These are phyloP conservation scores for Verticillium isaacii DNA, from an alignment of 2,329 filamentous ascomycete species.

Conservation along the genomic window DNA sequence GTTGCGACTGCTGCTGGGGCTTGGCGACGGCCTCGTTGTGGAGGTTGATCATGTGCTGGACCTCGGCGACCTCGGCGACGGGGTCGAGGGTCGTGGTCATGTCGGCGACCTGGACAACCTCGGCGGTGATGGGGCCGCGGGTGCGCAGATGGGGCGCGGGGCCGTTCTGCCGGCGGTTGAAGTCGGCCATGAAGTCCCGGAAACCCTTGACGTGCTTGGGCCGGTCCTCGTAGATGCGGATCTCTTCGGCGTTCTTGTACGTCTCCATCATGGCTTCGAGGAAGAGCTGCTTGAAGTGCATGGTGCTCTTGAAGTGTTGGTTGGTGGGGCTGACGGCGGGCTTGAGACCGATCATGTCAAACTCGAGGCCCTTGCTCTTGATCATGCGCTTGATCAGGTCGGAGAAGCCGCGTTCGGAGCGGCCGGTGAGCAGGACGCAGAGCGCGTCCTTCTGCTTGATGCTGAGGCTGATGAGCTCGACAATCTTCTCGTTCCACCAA, in stretches of 20 bases:
- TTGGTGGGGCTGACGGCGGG: conserved; percentile 76
- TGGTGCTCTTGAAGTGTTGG: conserved; percentile 75
- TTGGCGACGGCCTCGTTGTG: conserved; percentile 64
- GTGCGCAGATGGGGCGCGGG: conserved; percentile 31
- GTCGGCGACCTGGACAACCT: conserved; percentile 85
- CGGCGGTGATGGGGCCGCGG: conserved; percentile 63
- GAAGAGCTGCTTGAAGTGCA: conserved; percentile 88
- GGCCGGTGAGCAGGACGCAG: conserved; percentile 81
- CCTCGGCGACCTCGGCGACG: conserved; percentile 71
- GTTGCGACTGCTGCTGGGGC: conserved; percentile 18
- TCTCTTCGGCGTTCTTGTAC: conserved; percentile 76
- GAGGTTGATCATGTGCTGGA: conserved; percentile 83
- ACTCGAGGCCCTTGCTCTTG: conserved; percentile 70
- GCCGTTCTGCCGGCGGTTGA: conserved; percentile 58
- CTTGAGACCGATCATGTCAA: conserved; percentile 86
- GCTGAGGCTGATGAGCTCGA: conserved; percentile 73
- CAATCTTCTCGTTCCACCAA: conserved; percentile 95
- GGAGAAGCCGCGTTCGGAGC: conserved; percentile 71
- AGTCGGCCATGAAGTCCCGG: conserved; percentile 73
- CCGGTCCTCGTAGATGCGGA: conserved; percentile 69
- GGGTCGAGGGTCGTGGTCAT: conserved; percentile 70
- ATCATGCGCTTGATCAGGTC: conserved; percentile 79
- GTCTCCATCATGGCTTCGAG: conserved; percentile 79
- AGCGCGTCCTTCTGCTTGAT: conserved; percentile 81
- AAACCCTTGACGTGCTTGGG: conserved; percentile 72